Evolutionary conservation across 2,329 filamentous ascomycete species (phyloP).

Genomic region (Teratosphaeria epicoccoides): DNA sequence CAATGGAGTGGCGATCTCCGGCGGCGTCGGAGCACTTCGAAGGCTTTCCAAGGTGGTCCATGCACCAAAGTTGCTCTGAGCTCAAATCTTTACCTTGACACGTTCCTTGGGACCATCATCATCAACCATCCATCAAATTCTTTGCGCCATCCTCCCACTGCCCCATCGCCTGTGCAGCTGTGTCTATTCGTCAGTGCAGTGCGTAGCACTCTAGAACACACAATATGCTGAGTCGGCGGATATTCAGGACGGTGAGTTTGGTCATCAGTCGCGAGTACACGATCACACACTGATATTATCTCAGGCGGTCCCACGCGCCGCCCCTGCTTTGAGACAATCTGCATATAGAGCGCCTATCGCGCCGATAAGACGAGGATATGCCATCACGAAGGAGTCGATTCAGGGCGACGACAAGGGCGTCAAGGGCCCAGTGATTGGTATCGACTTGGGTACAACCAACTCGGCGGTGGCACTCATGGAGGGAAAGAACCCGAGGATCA

Average conservation of each 20-base stretch:
- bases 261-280: conserved; percentile 14
- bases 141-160: neutral
- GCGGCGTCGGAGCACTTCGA: too few species aligned
- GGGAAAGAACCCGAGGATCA: conserved; percentile 89
- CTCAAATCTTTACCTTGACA: too few species aligned
- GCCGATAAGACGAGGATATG: conserved; percentile 63
- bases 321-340: conserved; percentile 27
- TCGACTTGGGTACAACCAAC: conserved; percentile 96
- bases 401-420: conserved; percentile 61
- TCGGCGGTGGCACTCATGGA: conserved; percentile 97
- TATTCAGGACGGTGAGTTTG: conserved; percentile 26
- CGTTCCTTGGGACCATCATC: conserved; percentile 1
- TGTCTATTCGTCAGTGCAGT: neutral
- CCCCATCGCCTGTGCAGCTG: neutral
- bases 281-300: conserved; percentile 14
- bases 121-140: neutral
- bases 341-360: conserved; percentile 54
- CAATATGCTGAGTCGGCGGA: conserved; percentile 26
- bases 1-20: too few species aligned
- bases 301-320: conserved; percentile 26
- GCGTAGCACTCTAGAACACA: neutral
- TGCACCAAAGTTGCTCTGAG: too few species aligned
- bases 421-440: conserved; percentile 92
- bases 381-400: conserved; percentile 29
- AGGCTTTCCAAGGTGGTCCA: too few species aligned